Evolutionary conservation across 2,329 filamentous ascomycete species (phyloP).

Genomic region (Fusarium concolor): DNA sequence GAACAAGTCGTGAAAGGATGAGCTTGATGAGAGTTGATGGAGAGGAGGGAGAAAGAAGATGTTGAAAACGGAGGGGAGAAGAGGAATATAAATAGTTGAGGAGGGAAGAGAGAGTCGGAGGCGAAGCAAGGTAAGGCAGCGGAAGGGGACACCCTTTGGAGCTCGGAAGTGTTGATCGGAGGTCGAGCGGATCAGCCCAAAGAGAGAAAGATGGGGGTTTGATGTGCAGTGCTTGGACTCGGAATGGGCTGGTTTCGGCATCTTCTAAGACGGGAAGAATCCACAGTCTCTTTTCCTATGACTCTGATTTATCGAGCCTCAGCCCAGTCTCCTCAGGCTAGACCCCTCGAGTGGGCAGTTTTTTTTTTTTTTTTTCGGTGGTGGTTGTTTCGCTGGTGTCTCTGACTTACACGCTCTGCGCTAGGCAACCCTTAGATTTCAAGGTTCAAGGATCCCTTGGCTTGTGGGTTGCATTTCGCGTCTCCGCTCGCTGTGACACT

Average conservation of each 20-base stretch:
- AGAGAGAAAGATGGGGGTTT: slow-evolving; percentile 13
- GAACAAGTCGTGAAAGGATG: neutral
- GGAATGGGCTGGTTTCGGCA: slow-evolving; percentile 10
- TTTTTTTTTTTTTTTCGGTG: neutral
- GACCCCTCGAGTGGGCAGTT: slow-evolving; percentile 12
- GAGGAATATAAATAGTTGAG: slow-evolving; percentile 40
- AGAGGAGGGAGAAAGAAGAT: neutral
- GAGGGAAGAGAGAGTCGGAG: neutral
- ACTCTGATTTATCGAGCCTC: neutral
- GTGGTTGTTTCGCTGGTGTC: slow-evolving; percentile 7
- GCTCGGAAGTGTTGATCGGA: slow-evolving; percentile 32
- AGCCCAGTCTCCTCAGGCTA: neutral
- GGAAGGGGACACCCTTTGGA: slow-evolving; percentile 9
- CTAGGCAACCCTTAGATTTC: slow-evolving; percentile 29
- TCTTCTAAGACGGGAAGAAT: slow-evolving; percentile 16
- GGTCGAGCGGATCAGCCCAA: neutral
- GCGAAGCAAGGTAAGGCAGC: slow-evolving; percentile 1
- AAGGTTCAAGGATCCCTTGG: slow-evolving; percentile 31
- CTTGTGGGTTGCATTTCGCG: slow-evolving; percentile 20
- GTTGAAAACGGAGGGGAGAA: slow-evolving; percentile 18
- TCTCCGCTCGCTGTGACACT: slow-evolving; percentile 20
- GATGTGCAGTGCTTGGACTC: neutral
- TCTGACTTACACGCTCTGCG: slow-evolving; percentile 35
- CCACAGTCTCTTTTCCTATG: slow-evolving; percentile 9
- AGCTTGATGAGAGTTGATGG: slow-evolving; percentile 4